Percentiles rank a stretch among this genome's conserved stretches.
These are phyloP conservation scores for Pseudocercospora pini-densiflorae DNA, from an alignment of 2,329 filamentous ascomycete species.

Conservation along the genomic window DNA sequence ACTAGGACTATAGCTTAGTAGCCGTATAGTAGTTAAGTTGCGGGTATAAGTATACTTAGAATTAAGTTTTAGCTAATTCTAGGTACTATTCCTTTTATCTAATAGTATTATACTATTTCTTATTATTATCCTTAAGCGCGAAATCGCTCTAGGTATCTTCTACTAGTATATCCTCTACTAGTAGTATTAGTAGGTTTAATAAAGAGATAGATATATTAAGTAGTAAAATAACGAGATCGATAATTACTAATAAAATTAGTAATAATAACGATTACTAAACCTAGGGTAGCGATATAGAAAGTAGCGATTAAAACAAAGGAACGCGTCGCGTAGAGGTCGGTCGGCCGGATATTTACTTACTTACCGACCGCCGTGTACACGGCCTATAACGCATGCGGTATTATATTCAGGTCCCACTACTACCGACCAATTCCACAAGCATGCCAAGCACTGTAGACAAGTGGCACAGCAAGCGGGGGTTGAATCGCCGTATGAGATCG, in stretches of 20 bases:
- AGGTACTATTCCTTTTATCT: no score
- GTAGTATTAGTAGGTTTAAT: neutral
- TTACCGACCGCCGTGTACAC: neutral
- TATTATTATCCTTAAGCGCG: neutral
- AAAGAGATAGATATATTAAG: neutral
- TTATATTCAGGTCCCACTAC: neutral
- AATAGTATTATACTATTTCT: no score
- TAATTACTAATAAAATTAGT: no score
- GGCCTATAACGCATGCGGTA: neutral
- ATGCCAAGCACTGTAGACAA: neutral
- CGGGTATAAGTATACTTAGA: no score
- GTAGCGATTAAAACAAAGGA: neutral
- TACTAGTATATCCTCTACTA: neutral
- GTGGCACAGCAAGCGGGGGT: neutral
- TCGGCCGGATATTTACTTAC: neutral
- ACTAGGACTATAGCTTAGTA: no score
- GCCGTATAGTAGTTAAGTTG: no score
- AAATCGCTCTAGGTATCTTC: neutral
- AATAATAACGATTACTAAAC: neutral
- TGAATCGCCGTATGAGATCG: neutral
- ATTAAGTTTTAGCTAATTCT: no score
- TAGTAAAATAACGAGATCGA: neutral
- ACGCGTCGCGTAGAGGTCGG: neutral
- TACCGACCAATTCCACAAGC: neutral
- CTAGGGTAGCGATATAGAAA: neutral